A percentile compares a stretch with the other conserved stretches of the same genome.
Evolutionary conservation across 305 asterid genomes (phyloP).

Genomic region (Plantago coronopus): DNA sequence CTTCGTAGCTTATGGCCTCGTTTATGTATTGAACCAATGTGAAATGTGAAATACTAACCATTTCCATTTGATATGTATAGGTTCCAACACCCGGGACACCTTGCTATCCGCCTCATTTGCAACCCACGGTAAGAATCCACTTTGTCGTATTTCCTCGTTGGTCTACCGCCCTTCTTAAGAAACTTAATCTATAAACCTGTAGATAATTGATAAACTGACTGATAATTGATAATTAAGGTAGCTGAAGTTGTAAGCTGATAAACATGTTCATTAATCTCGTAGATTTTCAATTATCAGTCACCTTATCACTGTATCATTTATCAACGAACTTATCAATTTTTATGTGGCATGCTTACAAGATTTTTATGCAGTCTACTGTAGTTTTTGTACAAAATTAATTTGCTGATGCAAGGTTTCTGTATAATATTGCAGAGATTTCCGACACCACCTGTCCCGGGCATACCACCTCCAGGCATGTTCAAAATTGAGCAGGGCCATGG

Average conservation of each 20-base stretch:
- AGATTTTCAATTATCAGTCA: too few relatives aligned
- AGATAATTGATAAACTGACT: too few relatives aligned
- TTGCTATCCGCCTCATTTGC: slow-evolving; percentile 46
- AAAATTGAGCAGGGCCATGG: slow-evolving; percentile 43
- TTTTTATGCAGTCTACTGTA: too few relatives aligned
- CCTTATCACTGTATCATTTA: too few relatives aligned
- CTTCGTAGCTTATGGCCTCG: too few relatives aligned
- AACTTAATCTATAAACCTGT: too few relatives aligned
- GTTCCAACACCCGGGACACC: slow-evolving; percentile 56
- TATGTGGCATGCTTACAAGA: too few relatives aligned
- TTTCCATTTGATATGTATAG: slow-evolving; percentile 19
- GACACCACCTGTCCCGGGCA: slow-evolving; percentile 38
- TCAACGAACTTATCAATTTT: too few relatives aligned
- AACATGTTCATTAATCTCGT: too few relatives aligned
- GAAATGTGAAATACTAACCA: too few relatives aligned
- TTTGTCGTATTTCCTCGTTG: too few relatives aligned
- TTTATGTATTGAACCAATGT: neutral
- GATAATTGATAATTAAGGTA: neutral
- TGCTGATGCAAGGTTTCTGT: neutral
- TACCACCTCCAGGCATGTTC: slow-evolving; percentile 43
- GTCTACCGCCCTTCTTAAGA: too few relatives aligned
- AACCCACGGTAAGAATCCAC: slow-evolving; percentile 32
- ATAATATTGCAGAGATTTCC: slow-evolving; percentile 46
- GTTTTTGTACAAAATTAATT: neutral
- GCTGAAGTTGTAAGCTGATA: neutral